Evolutionary conservation across 352 stramenopile species (phyloP).

Genomic region (Phytophthora tentaculata): DNA sequence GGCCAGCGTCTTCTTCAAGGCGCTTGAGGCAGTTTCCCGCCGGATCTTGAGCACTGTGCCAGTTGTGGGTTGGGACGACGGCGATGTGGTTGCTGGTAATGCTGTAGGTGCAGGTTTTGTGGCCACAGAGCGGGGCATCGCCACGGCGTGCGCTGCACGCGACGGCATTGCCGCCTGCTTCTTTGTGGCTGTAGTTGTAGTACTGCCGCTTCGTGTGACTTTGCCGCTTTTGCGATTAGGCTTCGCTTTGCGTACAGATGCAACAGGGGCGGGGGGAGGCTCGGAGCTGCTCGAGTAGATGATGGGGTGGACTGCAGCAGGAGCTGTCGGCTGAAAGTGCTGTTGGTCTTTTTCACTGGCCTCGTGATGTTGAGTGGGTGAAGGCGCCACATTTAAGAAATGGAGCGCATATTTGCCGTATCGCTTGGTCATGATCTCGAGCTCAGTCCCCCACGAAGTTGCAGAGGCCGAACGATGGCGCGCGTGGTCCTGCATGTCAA

Average conservation of each 20-base stretch:
- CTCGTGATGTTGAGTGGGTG: conserved; percentile 1
- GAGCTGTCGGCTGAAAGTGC: conserved; percentile 5
- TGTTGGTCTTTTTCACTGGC: conserved; percentile 5
- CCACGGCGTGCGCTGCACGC: conserved; percentile 10
- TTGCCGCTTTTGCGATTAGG: conserved; percentile 23
- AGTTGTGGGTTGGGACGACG: conserved; percentile 15
- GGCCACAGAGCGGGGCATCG: conserved; percentile 5
- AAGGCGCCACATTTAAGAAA: conserved; percentile 12
- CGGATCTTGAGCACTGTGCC: conserved; percentile 47
- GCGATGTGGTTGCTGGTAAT: conserved; percentile 1
- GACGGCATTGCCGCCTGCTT: conserved; percentile 22
- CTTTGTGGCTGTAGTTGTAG: background rate
- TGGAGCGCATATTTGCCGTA: conserved; percentile 47
- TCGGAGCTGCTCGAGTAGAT: conserved; percentile 13
- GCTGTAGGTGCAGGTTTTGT: conserved; percentile 13
- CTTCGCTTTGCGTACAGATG: conserved; percentile 19
- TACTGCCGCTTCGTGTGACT: conserved; percentile 1
- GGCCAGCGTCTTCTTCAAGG: conserved; percentile 55
- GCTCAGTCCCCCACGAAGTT: conserved; percentile 49
- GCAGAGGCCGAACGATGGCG: conserved; percentile 7
- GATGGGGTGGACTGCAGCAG: conserved; percentile 24
- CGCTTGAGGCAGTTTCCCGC: conserved; percentile 58
- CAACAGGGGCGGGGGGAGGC: conserved; percentile 13
- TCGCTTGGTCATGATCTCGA: conserved; percentile 63
- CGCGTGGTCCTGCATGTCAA: conserved; percentile 48